phyloP scores from a whole-genome alignment of 1,284 basidiomycete species.

The Ganoderma lucidum region DNA sequence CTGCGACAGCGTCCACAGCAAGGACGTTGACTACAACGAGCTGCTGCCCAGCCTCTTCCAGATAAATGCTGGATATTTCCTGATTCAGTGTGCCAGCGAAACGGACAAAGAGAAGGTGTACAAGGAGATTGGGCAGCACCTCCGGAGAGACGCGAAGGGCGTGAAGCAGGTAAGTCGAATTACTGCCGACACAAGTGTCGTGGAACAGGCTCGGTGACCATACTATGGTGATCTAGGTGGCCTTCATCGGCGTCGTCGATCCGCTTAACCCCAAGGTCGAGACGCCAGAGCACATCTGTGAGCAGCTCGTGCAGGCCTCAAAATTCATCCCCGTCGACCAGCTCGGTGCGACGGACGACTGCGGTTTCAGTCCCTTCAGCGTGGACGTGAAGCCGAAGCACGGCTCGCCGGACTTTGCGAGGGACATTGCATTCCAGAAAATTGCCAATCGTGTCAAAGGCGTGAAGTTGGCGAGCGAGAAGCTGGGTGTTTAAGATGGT shows the following conservation, averaged over 20 bases:
- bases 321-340: constrained; percentile 6
- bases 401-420: constrained; percentile 4
- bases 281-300: not conserved
- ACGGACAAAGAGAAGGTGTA: not conserved
- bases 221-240: not conserved
- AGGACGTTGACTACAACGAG: not conserved
- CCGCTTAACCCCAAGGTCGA: constrained; percentile 2
- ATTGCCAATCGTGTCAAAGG: constrained; percentile 2
- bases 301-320: not conserved
- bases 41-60: constrained; percentile 6
- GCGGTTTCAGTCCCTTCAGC: constrained; percentile 4
- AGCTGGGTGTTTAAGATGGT: not conserved
- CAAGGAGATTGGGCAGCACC: constrained; percentile 1
- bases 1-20: constrained; percentile 6
- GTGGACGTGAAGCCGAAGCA: constrained; percentile 6
- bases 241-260: not conserved
- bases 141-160: not conserved
- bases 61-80: constrained; percentile 2
- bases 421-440: constrained; percentile 2
- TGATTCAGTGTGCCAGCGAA: not conserved
- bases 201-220: not conserved
- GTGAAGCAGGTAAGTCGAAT: not conserved
- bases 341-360: constrained; percentile 8
- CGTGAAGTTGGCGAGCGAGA: constrained; percentile 2
- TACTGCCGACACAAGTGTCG: no score